Conservation (phyloP, 202 grass and related monocot genomes). For the Alloteropsis angusta region DNA sequence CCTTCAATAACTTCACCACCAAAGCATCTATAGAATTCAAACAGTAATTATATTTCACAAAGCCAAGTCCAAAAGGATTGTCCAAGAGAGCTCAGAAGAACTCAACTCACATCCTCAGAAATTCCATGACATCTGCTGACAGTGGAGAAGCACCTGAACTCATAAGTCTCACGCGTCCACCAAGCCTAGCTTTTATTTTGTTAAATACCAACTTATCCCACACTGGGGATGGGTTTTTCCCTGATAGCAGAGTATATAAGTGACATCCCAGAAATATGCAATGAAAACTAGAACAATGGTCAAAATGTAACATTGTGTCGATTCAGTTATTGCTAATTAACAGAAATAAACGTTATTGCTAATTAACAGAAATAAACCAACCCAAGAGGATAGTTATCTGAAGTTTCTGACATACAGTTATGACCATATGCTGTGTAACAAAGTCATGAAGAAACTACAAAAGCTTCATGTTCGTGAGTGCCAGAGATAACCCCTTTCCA, state of each 20-base stretch:
- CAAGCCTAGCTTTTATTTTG: conserved; percentile 88
- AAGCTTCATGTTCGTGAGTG: not conserved
- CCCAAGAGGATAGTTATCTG: not conserved
- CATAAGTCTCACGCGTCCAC: conserved; percentile 90
- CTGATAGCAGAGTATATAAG: conserved; percentile 28
- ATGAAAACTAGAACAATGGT: not conserved
- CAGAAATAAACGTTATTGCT: not conserved
- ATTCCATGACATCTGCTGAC: conserved; percentile 84
- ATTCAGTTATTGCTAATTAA: conserved; percentile 6
- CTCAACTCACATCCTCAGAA: conserved; percentile 70
- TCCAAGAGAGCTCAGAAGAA: not conserved
- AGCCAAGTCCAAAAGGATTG: conserved; percentile 3
- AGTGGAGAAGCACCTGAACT: conserved; percentile 83
- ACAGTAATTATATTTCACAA: not conserved
- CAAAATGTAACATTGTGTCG: not conserved
- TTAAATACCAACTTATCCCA: conserved; percentile 97
- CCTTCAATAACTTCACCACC: conserved; percentile 80
- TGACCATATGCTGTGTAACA: not conserved
- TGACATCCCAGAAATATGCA: not conserved
- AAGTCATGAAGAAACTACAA: not conserved
- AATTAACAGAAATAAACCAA: conserved; percentile 3
- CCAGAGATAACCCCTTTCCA: not conserved
- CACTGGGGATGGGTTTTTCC: conserved; percentile 66
- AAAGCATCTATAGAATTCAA: conserved; percentile 67
- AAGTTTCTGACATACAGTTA: conserved; percentile 2